Evolutionary conservation across 1,284 basidiomycete genomes (phyloP), one percentile per base, ranked within the genome.

Genomic region (Flammula alnicola): DNA sequence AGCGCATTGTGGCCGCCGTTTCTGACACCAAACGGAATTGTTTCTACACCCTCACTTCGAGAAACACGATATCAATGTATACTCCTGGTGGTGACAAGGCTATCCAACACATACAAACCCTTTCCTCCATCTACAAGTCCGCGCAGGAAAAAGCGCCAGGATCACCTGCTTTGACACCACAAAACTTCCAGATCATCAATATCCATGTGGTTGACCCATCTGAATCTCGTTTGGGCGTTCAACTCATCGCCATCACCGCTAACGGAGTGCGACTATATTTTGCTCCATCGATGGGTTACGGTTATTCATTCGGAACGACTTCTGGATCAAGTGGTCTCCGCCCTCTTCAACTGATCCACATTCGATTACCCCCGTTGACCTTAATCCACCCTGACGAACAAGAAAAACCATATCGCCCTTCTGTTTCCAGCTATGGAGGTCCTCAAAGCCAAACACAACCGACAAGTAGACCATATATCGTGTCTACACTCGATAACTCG

Each of bases 221-320:
- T 8, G 86, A 88, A 63, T 84, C 88, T 25, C 84, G 80, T 19
- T 72, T 76, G 22, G 82, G 83, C 20, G 72, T 86, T 10, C 88
- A 92, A 51, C 76, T 97, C 9, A 75, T 96, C 43, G 93, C 89
- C 1, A 73, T 95, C 42, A 91, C 93, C 14, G 75, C 77, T 14
- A 93, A 86, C 49, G 91, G 88, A 9, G 81, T 89, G 3, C 82
- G 92, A 42, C 73, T 95, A 4, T 95, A 90, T 70, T 93, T 95
- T 63, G 81, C 84, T 6, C 78, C 85, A 3, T 72, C 78, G 3
- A 64, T 74, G 12, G 65, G 72, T 17, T 79, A 77, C 62, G 67
- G 69, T 22, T 82, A 80, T 60, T 65, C 73, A 31, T 76, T 72
- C 52, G 64, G 62, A 42, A 59, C 67, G 14, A 54, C 67, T 26